Percentiles rank a stretch among this genome's conserved stretches.
phyloP scores from a whole-genome alignment of 352 stramenopile species.

The Saprolegnia diclina region DNA sequence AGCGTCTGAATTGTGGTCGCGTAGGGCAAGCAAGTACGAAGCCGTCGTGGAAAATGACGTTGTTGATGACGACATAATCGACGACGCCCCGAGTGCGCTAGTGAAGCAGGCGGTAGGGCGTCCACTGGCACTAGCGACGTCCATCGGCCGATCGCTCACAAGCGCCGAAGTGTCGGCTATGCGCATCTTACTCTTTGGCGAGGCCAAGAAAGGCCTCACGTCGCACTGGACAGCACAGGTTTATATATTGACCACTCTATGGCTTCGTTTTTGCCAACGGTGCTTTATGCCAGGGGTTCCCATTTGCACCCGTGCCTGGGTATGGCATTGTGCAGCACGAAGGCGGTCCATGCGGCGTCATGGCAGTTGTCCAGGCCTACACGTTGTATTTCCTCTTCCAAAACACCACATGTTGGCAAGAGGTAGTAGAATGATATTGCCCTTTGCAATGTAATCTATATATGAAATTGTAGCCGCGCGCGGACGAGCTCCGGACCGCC shows the following conservation, averaged over 20 bases:
- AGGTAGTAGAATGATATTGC: conserved; percentile 47
- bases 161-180: conserved; percentile 44
- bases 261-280: conserved; percentile 6
- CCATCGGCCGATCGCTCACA: conserved; percentile 30
- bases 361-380: conserved; percentile 91
- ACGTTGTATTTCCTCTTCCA: conserved; percentile 74
- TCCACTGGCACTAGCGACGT: background rate
- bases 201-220: conserved; percentile 50
- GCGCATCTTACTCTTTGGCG: conserved; percentile 53
- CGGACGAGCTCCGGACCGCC: conserved; percentile 36
- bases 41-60: conserved; percentile 46
- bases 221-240: conserved; percentile 67
- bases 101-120: background rate
- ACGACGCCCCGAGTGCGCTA: conserved; percentile 25
- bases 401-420: conserved; percentile 15
- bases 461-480: conserved; percentile 35
- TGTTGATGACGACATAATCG: conserved; percentile 36
- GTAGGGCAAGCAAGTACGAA: conserved; percentile 6
- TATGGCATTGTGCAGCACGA: conserved; percentile 92
- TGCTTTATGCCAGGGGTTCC: conserved; percentile 45
- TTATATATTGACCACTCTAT: conserved; percentile 23
- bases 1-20: background rate
- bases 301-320: conserved; percentile 49
- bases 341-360: conserved; percentile 91
- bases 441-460: too few species aligned